A percentile compares a stretch with the other conserved stretches of the same genome.
Conservation (phyloP, 306 rosid species). For the Acacia confusa region DNA sequence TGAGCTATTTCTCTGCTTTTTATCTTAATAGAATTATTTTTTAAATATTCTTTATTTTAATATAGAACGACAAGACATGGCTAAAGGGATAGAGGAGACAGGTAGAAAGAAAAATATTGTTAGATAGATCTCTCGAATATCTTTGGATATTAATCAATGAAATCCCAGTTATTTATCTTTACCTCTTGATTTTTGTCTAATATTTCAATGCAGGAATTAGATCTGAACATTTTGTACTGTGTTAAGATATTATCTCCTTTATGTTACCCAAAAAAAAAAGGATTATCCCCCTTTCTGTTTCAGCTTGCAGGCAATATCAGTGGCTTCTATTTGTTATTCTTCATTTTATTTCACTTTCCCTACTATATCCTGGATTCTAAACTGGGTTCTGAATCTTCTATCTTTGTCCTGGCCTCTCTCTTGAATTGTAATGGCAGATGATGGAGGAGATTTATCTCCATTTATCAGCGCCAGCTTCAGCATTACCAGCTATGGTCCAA, state of each 20-base stretch:
- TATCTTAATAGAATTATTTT: background rate
- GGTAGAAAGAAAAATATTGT: slow-evolving; percentile 8
- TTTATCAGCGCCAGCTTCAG: slow-evolving; percentile 75
- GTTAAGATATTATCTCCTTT: slow-evolving; percentile 2
- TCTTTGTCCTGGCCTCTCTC: slow-evolving; percentile 13
- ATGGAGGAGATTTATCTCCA: slow-evolving; percentile 95
- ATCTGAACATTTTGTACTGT: slow-evolving; percentile 16
- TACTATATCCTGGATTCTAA: slow-evolving; percentile 24
- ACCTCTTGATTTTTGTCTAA: slow-evolving; percentile 14
- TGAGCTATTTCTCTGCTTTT: slow-evolving; percentile 33
- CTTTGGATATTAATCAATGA: slow-evolving; percentile 22
- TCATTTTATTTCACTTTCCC: background rate
- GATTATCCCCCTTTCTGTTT: slow-evolving; percentile 10
- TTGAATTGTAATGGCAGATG: slow-evolving; percentile 68
- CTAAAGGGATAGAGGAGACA: slow-evolving; percentile 6
- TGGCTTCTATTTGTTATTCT: slow-evolving; percentile 26
- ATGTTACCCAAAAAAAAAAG: background rate
- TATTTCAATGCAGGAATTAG: slow-evolving; percentile 12
- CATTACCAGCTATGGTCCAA: slow-evolving; percentile 91
- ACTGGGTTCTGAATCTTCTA: slow-evolving; percentile 17
- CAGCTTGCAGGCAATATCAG: slow-evolving; percentile 6
- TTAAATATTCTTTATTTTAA: background rate
- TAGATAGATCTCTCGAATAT: slow-evolving; percentile 22
- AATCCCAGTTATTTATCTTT: slow-evolving; percentile 17
- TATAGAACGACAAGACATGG: slow-evolving; percentile 23